phyloP scores from a whole-genome alignment of 2,329 filamentous ascomycete species.

The Diaporthe capsici region DNA sequence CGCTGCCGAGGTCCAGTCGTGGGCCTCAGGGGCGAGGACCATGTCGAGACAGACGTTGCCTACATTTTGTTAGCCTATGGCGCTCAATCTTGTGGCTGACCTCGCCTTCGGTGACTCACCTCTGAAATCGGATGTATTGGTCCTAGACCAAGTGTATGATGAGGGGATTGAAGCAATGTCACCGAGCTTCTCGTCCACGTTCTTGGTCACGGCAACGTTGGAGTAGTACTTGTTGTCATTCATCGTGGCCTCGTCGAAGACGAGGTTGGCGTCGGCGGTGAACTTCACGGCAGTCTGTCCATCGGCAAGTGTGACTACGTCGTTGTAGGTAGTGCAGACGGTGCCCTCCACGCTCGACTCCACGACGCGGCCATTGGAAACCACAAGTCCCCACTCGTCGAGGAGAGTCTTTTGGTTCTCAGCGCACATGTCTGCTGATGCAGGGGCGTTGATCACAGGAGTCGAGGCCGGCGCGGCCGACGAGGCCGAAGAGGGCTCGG shows the following conservation, averaged over 20 bases:
- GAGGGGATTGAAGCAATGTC: constrained; percentile 30
- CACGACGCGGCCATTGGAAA: constrained; percentile 31
- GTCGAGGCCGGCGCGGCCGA: neutral
- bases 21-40: constrained; percentile 18
- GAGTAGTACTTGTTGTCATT: constrained; percentile 38
- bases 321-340: constrained; percentile 37
- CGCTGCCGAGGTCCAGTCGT: constrained; percentile 33
- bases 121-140: constrained; percentile 34
- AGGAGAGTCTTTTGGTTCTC: constrained; percentile 29
- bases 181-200: constrained; percentile 28
- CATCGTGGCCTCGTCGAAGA: constrained; percentile 34
- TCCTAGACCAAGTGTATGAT: constrained; percentile 35
- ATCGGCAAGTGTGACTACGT: constrained; percentile 30
- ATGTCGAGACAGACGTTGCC: constrained; percentile 33
- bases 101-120: neutral
- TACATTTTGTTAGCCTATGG: neutral
- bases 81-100: neutral
- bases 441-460: constrained; percentile 29
- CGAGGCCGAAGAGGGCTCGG: neutral
- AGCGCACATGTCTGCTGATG: constrained; percentile 27
- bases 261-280: constrained; percentile 36
- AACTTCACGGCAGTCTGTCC: constrained; percentile 21
- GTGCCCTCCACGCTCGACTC: constrained; percentile 33
- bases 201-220: constrained; percentile 31
- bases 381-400: constrained; percentile 33